phyloP scores from a whole-genome alignment of 176 grass and related monocot genomes.

The Oryza meridionalis region DNA sequence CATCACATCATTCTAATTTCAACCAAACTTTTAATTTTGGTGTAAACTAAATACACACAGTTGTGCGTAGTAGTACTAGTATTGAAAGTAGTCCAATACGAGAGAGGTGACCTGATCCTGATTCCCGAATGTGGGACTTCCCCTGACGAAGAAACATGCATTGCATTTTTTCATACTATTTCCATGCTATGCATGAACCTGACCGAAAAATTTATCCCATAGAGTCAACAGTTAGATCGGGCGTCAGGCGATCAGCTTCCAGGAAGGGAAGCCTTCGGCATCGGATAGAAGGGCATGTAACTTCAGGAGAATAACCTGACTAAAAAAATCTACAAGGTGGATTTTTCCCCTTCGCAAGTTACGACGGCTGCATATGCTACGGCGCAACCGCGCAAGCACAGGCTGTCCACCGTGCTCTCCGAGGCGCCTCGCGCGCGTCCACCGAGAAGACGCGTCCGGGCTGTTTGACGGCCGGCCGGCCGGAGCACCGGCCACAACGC shows the following conservation, averaged over 20 bases:
- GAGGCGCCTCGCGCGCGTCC: conserved; percentile 44
- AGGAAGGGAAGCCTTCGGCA: background rate
- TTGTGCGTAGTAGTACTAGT: background rate
- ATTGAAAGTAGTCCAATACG: background rate
- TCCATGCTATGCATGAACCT: background rate
- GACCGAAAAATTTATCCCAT: background rate
- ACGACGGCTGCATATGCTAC: background rate
- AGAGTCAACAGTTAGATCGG: background rate
- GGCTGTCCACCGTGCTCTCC: conserved; percentile 32
- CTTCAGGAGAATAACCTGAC: background rate
- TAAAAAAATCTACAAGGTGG: conserved; percentile 12
- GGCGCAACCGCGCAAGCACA: conserved; percentile 24
- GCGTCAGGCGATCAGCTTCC: background rate
- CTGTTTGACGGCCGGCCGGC: conserved; percentile 21
- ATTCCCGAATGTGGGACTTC: background rate
- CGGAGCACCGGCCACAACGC: conserved; percentile 35
- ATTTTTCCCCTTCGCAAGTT: background rate
- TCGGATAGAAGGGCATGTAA: too few species aligned
- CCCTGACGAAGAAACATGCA: background rate
- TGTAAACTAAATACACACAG: too few species aligned
- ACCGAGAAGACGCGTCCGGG: conserved; percentile 38
- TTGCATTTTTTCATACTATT: background rate
- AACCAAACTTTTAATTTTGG: too few species aligned
- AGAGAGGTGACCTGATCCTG: background rate
- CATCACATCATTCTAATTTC: too few species aligned